Conservation (phyloP, 2,329 filamentous ascomycete species). For the Pyrenophora teres region DNA sequence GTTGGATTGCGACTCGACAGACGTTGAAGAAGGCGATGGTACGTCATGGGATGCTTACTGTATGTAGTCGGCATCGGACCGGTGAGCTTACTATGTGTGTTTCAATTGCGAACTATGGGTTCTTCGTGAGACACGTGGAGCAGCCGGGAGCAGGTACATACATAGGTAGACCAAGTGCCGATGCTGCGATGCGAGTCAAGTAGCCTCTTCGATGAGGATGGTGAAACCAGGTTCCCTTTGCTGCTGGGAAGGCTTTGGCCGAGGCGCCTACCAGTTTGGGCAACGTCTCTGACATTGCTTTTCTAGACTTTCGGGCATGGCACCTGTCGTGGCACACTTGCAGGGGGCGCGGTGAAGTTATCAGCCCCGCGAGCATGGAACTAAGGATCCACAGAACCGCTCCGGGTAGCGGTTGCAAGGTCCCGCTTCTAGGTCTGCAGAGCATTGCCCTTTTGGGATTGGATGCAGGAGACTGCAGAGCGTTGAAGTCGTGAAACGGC, state of each 20-base stretch:
- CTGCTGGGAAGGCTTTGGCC: neutral
- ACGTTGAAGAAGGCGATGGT: neutral
- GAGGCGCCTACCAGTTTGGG: neutral
- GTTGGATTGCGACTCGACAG: neutral
- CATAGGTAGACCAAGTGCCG: conserved; percentile 4
- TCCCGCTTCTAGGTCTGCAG: neutral
- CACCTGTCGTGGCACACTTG: neutral
- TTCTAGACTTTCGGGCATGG: neutral
- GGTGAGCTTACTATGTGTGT: neutral
- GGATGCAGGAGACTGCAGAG: neutral
- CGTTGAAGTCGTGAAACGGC: neutral
- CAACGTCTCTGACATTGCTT: neutral
- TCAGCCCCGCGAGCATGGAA: neutral
- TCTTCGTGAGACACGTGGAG: conserved; percentile 5
- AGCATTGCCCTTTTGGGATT: conserved; percentile 2
- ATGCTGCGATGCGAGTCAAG: conserved; percentile 4
- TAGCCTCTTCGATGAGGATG: neutral
- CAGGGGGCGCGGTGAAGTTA: neutral
- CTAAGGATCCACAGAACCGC: conserved; percentile 1
- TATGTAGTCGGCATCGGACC: neutral
- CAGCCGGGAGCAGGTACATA: neutral
- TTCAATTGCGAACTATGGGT: conserved; percentile 3
- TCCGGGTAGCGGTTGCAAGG: conserved; percentile 1
- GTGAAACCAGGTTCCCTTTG: neutral
- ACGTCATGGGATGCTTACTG: neutral